phyloP scores from a whole-genome alignment of 345 rosid species.

The Sisymbrium altissimum region DNA sequence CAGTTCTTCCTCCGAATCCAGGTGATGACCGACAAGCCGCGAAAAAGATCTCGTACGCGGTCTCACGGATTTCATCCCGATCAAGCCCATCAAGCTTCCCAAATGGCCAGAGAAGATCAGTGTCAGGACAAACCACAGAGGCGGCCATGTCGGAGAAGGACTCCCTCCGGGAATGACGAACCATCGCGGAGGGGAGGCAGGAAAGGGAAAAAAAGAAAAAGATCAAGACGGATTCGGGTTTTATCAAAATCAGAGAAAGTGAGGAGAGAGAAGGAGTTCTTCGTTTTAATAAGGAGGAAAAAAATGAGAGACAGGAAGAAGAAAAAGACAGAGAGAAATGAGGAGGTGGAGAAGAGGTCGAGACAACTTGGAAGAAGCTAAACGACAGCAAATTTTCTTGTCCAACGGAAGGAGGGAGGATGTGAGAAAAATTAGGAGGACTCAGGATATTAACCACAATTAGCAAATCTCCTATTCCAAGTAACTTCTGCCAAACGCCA shows the following conservation, averaged over 20 bases:
- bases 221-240: neutral
- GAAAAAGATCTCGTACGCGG: constrained; percentile 87
- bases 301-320: neutral
- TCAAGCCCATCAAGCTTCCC: constrained; percentile 55
- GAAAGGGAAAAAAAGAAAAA: neutral
- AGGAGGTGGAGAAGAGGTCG: neutral
- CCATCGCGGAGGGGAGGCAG: constrained; percentile 36
- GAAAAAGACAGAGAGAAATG: constrained; percentile 6
- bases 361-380: constrained; percentile 11
- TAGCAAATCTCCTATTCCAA: constrained; percentile 22
- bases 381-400: constrained; percentile 1
- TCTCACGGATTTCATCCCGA: constrained; percentile 63
- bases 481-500: neutral
- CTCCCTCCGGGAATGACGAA: constrained; percentile 51
- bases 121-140: constrained; percentile 13
- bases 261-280: constrained; percentile 1
- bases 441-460: constrained; percentile 1
- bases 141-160: constrained; percentile 30
- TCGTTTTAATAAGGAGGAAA: neutral
- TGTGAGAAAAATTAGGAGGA: constrained; percentile 28
- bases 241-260: neutral
- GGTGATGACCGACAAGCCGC: constrained; percentile 85
- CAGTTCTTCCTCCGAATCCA: constrained; percentile 71
- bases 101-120: constrained; percentile 75
- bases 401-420: constrained; percentile 18